Percentiles rank a stretch among this genome's conserved stretches.
These are phyloP conservation scores for Acarospora socialis DNA, from an alignment of 2,329 filamentous ascomycete species.

Conservation along the genomic window DNA sequence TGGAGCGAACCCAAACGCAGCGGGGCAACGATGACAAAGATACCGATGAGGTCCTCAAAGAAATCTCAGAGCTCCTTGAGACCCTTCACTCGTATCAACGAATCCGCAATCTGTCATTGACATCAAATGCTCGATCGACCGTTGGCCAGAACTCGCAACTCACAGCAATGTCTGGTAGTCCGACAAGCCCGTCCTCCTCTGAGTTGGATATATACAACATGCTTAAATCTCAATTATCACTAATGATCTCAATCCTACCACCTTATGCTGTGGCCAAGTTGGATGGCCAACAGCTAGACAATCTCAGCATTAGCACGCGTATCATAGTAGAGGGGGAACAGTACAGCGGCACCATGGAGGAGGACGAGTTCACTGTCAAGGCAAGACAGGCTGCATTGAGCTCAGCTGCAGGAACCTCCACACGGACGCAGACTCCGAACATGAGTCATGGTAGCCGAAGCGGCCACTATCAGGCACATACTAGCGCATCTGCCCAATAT, in stretches of 20 bases:
- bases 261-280: slow-evolving; percentile 78
- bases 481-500: slow-evolving; percentile 15
- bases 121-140: slow-evolving; percentile 26
- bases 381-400: slow-evolving; percentile 22
- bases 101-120: slow-evolving; percentile 41
- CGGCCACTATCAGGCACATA: slow-evolving; percentile 12
- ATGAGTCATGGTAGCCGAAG: slow-evolving; percentile 9
- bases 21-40: slow-evolving; percentile 26
- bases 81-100: slow-evolving; percentile 48
- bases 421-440: slow-evolving; percentile 22
- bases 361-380: slow-evolving; percentile 54
- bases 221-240: slow-evolving; percentile 57
- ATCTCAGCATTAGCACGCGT: slow-evolving; percentile 67
- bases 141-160: slow-evolving; percentile 32
- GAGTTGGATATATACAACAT: slow-evolving; percentile 52
- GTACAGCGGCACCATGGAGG: slow-evolving; percentile 68
- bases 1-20: slow-evolving; percentile 20
- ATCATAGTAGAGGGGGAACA: slow-evolving; percentile 59
- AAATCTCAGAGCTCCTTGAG: slow-evolving; percentile 46
- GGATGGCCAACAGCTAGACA: slow-evolving; percentile 71
- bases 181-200: slow-evolving; percentile 38
- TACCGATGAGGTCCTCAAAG: slow-evolving; percentile 36
- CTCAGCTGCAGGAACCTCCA: slow-evolving; percentile 19
- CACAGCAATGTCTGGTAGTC: slow-evolving; percentile 29
- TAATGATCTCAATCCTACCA: slow-evolving; percentile 62